phyloP scores from a whole-genome alignment of 306 rosid genomes.

The Glycine latifolia region DNA sequence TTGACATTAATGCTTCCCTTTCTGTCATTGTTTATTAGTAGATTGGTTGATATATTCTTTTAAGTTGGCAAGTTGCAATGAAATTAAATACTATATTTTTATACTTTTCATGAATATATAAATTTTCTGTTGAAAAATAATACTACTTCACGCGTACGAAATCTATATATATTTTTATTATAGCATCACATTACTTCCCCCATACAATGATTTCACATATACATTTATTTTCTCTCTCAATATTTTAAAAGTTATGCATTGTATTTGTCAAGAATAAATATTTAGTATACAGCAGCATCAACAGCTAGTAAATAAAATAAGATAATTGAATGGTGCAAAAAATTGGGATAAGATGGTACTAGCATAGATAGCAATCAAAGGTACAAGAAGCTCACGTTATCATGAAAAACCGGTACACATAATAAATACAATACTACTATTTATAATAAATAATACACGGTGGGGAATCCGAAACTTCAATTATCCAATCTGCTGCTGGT shows the following conservation, averaged over 20 bases:
- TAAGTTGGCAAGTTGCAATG: conserved; percentile 5
- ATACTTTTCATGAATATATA: neutral
- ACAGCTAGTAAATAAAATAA: neutral
- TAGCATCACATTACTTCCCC: neutral
- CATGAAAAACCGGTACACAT: conserved; percentile 4
- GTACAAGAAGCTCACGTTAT: conserved; percentile 27
- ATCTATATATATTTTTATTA: too few species aligned
- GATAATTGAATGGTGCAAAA: conserved; percentile 28
- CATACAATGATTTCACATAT: neutral
- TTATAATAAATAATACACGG: neutral
- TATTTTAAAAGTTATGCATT: neutral
- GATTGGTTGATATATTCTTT: neutral
- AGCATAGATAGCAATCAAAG: neutral
- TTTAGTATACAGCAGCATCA: neutral
- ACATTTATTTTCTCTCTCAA: neutral
- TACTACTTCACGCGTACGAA: too few species aligned
- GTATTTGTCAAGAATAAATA: neutral
- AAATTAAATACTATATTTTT: neutral
- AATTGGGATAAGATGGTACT: conserved; percentile 14
- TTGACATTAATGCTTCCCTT: neutral
- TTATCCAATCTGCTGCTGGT: conserved; percentile 6
- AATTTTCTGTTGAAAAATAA: too few species aligned
- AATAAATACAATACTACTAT: neutral
- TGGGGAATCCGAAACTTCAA: conserved; percentile 26
- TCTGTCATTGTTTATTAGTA: neutral